Evolutionary conservation across 164 flowering plant genomes (phyloP).

Genomic region (Vitis vinifera): ASM3070453v1 NC_081817.1:7147001-7147500

Average conservation of each 20-base stretch:
- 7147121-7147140: not conserved
- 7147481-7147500: not conserved
- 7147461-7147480: too few species aligned
- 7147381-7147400: conserved; percentile 95
- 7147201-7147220: too few species aligned
- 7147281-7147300: conserved; percentile 95
- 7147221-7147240: too few species aligned
- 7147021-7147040: conserved; percentile 99
- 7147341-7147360: conserved; percentile 97
- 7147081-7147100: conserved; percentile 73
- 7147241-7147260: not conserved
- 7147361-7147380: conserved; percentile 99
- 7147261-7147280: conserved; percentile 63
- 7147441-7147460: too few species aligned
- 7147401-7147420: conserved; percentile 19
- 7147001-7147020: conserved; percentile 8
- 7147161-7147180: not conserved
- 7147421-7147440: too few species aligned
- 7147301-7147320: conserved; percentile 93
- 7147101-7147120: conserved; percentile 10
- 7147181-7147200: too few species aligned
- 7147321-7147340: conserved; percentile 83
- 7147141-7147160: too few species aligned
- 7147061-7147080: conserved; percentile 98
- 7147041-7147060: conserved; percentile 91